Evolutionary conservation across 1,139 yeast species (phyloP), one percentile per base, ranked within the genome.

Genomic region (Torulaspora pretoriensis): DNA sequence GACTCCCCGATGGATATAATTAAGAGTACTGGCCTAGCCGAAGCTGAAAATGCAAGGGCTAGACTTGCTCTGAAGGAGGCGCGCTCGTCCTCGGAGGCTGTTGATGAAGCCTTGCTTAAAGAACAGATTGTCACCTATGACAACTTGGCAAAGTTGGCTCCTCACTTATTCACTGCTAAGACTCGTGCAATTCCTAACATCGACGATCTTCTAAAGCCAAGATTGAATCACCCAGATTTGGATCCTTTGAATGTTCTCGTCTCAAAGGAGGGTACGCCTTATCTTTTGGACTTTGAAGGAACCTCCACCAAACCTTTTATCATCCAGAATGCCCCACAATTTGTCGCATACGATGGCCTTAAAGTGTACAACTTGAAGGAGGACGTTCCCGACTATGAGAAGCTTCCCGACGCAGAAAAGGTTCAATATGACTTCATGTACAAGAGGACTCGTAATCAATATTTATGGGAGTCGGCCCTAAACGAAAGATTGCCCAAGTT

Each of bases 371-470:
- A 83, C 59, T 69, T 82, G 56, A 75, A 78, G 48, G 80, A 83
- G 49, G 96, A 89, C 51, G 74, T 88, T 48, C 88, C 85, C 35
- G 82, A 79, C 41, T 89, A 72, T 63, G 78, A 78, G 7, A 70
- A 75, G 48, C 68, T 89, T 67, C 78, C 78, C 42, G 94, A 83
- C 27, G 69, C 77, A 35, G 95, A 87, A 54, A 78, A 84, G 67
- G 82, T 78, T 54, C 90, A 89, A 61, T 86, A 85, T 58, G 82
- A 82, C 59, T 89, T 84, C 67, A 86, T 89, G 81, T 81, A 83
- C 63, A 82, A 81, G 56, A 81, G 90, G 66, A 89, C 97, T 6
- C 83, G 96, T 73, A 88, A 89, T 64, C 96, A 90, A 68, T 81
- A 85, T 56, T 69, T 85, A 46, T 92, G 95, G 90, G 97, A 90